Base-by-base conservation (phyloP, 257 asterid species). In the Ocimum tenuiflorum region DNA sequence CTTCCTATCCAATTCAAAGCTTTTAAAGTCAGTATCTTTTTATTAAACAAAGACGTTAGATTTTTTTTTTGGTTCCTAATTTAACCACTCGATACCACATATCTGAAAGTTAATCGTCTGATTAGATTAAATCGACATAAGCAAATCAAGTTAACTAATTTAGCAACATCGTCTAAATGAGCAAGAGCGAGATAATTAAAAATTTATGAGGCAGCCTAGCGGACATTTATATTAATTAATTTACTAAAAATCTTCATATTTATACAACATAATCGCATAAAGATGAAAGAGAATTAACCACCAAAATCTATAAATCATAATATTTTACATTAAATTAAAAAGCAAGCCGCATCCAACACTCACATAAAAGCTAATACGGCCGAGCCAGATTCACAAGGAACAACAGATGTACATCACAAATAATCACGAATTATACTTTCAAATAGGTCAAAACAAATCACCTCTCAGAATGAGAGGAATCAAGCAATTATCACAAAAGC, bases 1-100 rank as follows among this genome's bases (percentile, higher is more conserved):
- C 67, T 72, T 55, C 67, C 59, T 27, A 48, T 60, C 53, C 31
- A 79, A 64, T 63, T 71, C 58, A 68, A 18, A 65, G 12, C 33
- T 68, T 1, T n/a, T n/a, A n/a, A n/a, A n/a, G 69, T 63, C 67
- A 60, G 68, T 49, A 49, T 58, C 5, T n/a, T 4, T 36, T 68
- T 12, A 52, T 24, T 10, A 56, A 12, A 3, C 1, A 55, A 23
- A 15, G 12, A 33, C 64, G n/a, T n/a, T n/a, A n/a, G n/a, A n/a
- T n/a, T n/a, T n/a, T n/a, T n/a, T n/a, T n/a, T n/a, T n/a, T n/a
- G n/a, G n/a, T n/a, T n/a, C n/a, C n/a, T n/a, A n/a, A n/a, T n/a
- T n/a, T n/a, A n/a, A n/a, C n/a, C n/a, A n/a, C n/a, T n/a, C n/a
- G n/a, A n/a, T n/a, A n/a, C n/a, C n/a, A n/a, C n/a, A n/a, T n/a